Evolutionary conservation across 2,329 filamentous ascomycete species (phyloP), one percentile per base, ranked within the genome.

Genomic region (Cytospora mali): DNA sequence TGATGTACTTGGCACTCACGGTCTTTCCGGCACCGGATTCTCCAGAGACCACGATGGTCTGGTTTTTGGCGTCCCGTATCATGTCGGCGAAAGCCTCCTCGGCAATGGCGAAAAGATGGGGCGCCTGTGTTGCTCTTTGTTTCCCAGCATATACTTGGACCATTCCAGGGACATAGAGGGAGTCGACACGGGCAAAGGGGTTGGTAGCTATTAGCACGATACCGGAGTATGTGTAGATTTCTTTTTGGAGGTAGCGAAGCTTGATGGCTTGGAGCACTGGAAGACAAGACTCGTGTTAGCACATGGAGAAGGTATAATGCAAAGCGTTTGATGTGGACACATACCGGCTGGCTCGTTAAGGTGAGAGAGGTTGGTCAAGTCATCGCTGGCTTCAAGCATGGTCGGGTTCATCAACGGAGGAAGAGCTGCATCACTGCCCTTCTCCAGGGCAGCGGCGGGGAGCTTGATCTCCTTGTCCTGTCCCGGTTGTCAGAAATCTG

Each of bases 131-230:
- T 64, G 93, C 93, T 77, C 95, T 87, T 77, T 97, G 93, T 78
- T 94, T 98, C 73, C 95, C 95, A 62, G 95, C 93, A 79, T 99
- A 99, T 46, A 98, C 93, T 77, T 99, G 95, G n/a, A 99, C 93
- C 94, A 99, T 99, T 68, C 95, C 95, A 21, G 94, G 93, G 13
- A 99, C 95, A 77, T 99, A 99, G 73, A 99, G 87, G 49, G 95
- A 99, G 76, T 99, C 95, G 69, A 99, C 93, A 68, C 95, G 87
- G 59, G 96, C 95, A 73, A 99, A 99, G 25, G 95, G 95, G 79
- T 99, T 99, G 67, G 95, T 96, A 67, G 95, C 95, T 80, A 99
- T 99, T 70, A 99, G 84, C 68, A 99, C 95, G 73, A 99, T 98
- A 74, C 95, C 95, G 75, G 92, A 97, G 81, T 99, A 99, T 73